Evolutionary conservation across 2,329 filamentous ascomycete species (phyloP).

Genomic region (Fusarium sterilihyphosum): DNA sequence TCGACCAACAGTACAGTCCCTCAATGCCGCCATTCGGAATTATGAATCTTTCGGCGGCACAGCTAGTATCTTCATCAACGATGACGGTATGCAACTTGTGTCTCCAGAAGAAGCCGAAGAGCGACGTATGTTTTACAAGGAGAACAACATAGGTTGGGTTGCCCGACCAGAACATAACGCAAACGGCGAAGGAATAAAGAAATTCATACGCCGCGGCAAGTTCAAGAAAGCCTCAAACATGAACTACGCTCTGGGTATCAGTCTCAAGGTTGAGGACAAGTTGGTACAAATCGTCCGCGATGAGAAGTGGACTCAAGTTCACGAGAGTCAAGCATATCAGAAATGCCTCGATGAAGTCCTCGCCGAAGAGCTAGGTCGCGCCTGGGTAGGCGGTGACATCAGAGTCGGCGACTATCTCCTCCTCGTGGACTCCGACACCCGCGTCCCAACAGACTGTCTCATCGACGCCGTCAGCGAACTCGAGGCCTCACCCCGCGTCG

Average conservation of each 20-base stretch:
- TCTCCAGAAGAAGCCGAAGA: constrained; percentile 56
- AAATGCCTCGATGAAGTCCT: not conserved
- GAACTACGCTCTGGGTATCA: constrained; percentile 69
- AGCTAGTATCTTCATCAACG: constrained; percentile 74
- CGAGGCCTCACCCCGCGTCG: constrained; percentile 73
- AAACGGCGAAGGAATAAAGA: constrained; percentile 29
- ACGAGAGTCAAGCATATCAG: not conserved
- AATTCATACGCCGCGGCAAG: constrained; percentile 65
- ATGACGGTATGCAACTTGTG: constrained; percentile 73
- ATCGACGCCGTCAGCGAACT: constrained; percentile 76
- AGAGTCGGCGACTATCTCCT: not conserved
- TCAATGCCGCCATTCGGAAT: constrained; percentile 67
- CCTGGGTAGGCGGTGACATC: not conserved
- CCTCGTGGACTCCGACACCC: constrained; percentile 66
- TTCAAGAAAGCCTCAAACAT: constrained; percentile 75
- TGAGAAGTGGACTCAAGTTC: not conserved
- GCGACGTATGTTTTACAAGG: constrained; percentile 65
- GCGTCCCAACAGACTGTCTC: constrained; percentile 70
- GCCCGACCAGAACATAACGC: constrained; percentile 52
- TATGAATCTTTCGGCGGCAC: constrained; percentile 70
- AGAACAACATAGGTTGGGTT: constrained; percentile 66
- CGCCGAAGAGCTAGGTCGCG: not conserved
- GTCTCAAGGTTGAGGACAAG: constrained; percentile 63
- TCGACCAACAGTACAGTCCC: constrained; percentile 62
- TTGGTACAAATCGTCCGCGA: constrained; percentile 41